These are phyloP conservation scores for Akebia trifoliata DNA, from an alignment of 164 flowering plant genomes.

Conservation along the genomic window DNA sequence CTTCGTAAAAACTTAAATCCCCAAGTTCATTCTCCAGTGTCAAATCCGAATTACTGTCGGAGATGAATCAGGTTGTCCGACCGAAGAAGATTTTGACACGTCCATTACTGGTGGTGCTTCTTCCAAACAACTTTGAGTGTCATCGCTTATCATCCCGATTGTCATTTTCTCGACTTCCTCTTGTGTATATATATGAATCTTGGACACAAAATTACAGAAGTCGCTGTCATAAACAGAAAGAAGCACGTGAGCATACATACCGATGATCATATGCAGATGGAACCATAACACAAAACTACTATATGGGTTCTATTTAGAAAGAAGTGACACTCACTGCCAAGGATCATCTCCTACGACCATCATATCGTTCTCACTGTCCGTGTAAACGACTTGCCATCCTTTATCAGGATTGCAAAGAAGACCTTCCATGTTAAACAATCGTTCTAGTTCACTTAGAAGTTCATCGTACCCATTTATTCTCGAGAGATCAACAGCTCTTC, in stretches of 20 bases:
- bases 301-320: not conserved
- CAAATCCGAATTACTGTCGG: slow-evolving; percentile 32
- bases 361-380: slow-evolving; percentile 78
- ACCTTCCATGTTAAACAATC: slow-evolving; percentile 85
- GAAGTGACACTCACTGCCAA: slow-evolving; percentile 69
- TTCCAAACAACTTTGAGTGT: slow-evolving; percentile 79
- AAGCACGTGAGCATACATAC: not conserved
- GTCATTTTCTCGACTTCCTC: slow-evolving; percentile 85
- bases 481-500: slow-evolving; percentile 86
- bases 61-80: slow-evolving; percentile 50
- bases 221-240: slow-evolving; percentile 70
- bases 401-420: slow-evolving; percentile 55
- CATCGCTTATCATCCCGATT: slow-evolving; percentile 51
- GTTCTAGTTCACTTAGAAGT: slow-evolving; percentile 62
- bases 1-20: not conserved
- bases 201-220: slow-evolving; percentile 64
- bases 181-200: slow-evolving; percentile 69
- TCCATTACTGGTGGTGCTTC: slow-evolving; percentile 57
- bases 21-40: not conserved
- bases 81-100: slow-evolving; percentile 55
- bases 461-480: slow-evolving; percentile 63
- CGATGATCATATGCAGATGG: too few relatives aligned
- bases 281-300: not conserved
- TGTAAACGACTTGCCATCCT: slow-evolving; percentile 86
- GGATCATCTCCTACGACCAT: slow-evolving; percentile 95